Evolutionary conservation across 768 basidiomycete species (phyloP).

Genomic region (Tricholoma sp.): DNA sequence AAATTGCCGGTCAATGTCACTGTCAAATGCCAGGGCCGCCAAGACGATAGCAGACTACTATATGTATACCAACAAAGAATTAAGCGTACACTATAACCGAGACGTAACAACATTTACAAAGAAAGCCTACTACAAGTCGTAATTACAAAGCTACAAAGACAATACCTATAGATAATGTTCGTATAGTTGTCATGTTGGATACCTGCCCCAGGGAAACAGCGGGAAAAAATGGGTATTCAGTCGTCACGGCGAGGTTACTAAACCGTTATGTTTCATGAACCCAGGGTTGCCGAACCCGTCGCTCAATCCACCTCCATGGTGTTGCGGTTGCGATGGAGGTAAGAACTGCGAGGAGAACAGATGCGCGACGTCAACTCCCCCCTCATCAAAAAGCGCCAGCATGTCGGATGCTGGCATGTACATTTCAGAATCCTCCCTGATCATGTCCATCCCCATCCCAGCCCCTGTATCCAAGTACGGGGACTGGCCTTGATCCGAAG

Average conservation of each 20-base stretch:
- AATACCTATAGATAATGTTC: neutral
- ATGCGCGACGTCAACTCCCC: slow-evolving; percentile 33
- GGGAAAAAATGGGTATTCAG: neutral
- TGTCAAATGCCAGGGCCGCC: neutral
- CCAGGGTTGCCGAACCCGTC: slow-evolving; percentile 21
- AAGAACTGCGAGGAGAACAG: slow-evolving; percentile 25
- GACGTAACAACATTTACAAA: no score
- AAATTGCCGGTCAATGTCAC: no score
- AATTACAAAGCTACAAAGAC: no score
- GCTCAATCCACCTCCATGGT: slow-evolving; percentile 10
- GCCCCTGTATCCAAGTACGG: slow-evolving; percentile 33
- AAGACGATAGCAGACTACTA: neutral
- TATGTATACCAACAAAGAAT: no score
- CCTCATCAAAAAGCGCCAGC: slow-evolving; percentile 56
- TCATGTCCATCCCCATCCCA: slow-evolving; percentile 37
- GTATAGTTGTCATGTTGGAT: neutral
- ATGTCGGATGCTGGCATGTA: slow-evolving; percentile 58
- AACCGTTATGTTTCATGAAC: slow-evolving; percentile 32
- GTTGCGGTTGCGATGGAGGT: slow-evolving; percentile 15
- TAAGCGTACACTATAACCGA: no score
- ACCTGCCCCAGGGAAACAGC: neutral
- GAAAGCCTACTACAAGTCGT: no score
- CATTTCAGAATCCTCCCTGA: slow-evolving; percentile 40
- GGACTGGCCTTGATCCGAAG: slow-evolving; percentile 12
- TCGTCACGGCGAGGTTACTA: slow-evolving; percentile 31